Conservation (phyloP, 1,139 yeast genomes). For the Wickerhamiella pararugosa region DNA sequence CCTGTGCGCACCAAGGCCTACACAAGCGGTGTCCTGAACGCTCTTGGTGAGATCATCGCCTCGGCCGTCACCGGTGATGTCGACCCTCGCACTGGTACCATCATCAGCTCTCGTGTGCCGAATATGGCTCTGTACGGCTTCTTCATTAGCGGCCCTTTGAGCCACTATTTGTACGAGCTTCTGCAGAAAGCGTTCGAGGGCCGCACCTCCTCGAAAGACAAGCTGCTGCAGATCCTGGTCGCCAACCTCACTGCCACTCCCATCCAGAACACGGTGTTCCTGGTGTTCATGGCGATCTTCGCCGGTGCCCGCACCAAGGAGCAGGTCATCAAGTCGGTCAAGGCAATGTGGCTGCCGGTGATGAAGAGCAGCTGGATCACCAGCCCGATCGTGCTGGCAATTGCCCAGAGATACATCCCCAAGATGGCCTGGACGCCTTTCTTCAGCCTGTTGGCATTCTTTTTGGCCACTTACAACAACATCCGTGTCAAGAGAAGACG, state of each 20-base stretch:
- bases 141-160: conserved; percentile 54
- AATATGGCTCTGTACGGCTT: conserved; percentile 64
- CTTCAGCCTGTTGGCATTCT: conserved; percentile 57
- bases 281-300: conserved; percentile 31
- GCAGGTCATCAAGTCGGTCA: conserved; percentile 30
- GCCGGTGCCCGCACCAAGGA: conserved; percentile 25
- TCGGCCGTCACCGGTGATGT: conserved; percentile 26
- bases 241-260: conserved; percentile 55
- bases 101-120: conserved; percentile 32
- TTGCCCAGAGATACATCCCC: conserved; percentile 62
- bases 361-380: conserved; percentile 50
- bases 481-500: conserved; percentile 40
- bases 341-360: conserved; percentile 39
- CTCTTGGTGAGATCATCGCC: conserved; percentile 25
- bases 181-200: conserved; percentile 26
- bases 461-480: conserved; percentile 68
- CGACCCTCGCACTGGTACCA: conserved; percentile 24
- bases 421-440: conserved; percentile 79
- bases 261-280: conserved; percentile 39
- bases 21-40: conserved; percentile 27
- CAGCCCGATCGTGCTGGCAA: conserved; percentile 43
- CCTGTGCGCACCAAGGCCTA: conserved; percentile 25
- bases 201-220: conserved; percentile 23
- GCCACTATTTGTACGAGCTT: conserved; percentile 35
- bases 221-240: conserved; percentile 43